Conservation (phyloP, 2,329 filamentous ascomycete genomes). For the Xylariaceae sp. region DNA sequence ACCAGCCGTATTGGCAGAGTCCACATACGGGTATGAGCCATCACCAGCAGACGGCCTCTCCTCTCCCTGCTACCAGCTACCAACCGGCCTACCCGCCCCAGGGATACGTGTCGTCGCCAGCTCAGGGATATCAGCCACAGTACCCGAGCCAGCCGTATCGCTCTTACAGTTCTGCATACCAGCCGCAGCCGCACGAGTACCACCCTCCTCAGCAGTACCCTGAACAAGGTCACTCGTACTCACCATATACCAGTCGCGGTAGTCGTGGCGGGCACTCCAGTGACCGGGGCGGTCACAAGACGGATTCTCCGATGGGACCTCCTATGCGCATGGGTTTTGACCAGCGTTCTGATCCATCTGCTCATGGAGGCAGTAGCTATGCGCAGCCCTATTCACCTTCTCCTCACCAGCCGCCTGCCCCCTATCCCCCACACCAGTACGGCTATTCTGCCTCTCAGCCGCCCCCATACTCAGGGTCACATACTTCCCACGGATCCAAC, state of each 20-base stretch:
- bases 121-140: conserved; percentile 33
- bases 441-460: conserved; percentile 33
- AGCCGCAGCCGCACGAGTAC: conserved; percentile 28
- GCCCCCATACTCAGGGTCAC: conserved; percentile 25
- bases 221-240: conserved; percentile 23
- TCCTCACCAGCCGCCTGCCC: conserved; percentile 30
- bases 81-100: conserved; percentile 29
- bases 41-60: conserved; percentile 20
- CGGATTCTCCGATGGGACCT: conserved; percentile 22
- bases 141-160: conserved; percentile 19
- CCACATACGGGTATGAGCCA: conserved; percentile 21
- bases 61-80: conserved; percentile 39
- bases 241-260: conserved; percentile 25
- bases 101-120: conserved; percentile 35
- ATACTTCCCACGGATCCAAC: conserved; percentile 26
- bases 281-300: conserved; percentile 35
- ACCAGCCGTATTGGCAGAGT: conserved; percentile 26
- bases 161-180: conserved; percentile 34
- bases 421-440: conserved; percentile 23
- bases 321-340: conserved; percentile 27
- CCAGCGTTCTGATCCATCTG: conserved; percentile 16
- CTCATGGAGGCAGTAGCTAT: conserved; percentile 29
- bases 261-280: conserved; percentile 35
- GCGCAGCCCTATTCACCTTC: conserved; percentile 33
- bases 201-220: conserved; percentile 35